A percentile compares a stretch with the other conserved stretches of the same genome.
These are phyloP conservation scores for Neonectria neomacrospora DNA, from an alignment of 2,329 filamentous ascomycete species.

Conservation along the genomic window DNA sequence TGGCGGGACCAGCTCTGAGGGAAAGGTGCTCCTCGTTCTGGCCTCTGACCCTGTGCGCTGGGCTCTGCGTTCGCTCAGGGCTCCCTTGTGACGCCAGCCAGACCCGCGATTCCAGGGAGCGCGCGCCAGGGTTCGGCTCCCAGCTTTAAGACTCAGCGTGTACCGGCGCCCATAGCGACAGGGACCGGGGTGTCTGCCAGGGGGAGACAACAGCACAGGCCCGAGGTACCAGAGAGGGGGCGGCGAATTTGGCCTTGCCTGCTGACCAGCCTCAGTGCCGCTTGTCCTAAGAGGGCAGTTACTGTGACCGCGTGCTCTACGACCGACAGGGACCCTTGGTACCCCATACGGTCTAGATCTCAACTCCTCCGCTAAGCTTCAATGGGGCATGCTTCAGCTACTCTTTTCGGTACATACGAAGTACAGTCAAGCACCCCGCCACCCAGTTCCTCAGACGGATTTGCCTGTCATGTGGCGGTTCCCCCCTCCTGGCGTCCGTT, in stretches of 20 bases:
- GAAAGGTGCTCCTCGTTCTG: not conserved
- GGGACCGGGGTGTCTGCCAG: slow-evolving; percentile 41
- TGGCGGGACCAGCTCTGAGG: not conserved
- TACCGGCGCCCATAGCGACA: slow-evolving; percentile 29
- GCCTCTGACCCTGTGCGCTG: slow-evolving; percentile 5
- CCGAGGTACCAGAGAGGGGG: slow-evolving; percentile 43
- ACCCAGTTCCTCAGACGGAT: slow-evolving; percentile 12
- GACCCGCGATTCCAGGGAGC: slow-evolving; percentile 29
- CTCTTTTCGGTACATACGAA: slow-evolving; percentile 26
- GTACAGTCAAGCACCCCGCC: slow-evolving; percentile 22
- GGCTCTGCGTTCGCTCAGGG: slow-evolving; percentile 10
- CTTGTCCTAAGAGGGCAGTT: slow-evolving; percentile 42
- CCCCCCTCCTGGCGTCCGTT: slow-evolving; percentile 33
- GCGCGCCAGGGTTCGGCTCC: slow-evolving; percentile 31
- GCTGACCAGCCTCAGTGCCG: slow-evolving; percentile 41
- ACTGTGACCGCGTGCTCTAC: slow-evolving; percentile 36
- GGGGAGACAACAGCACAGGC: slow-evolving; percentile 40
- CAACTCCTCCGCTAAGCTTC: not conserved
- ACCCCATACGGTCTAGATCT: slow-evolving; percentile 28
- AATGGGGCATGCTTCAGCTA: slow-evolving; percentile 26
- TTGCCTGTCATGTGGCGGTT: slow-evolving; percentile 29
- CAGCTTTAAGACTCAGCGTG: slow-evolving; percentile 36
- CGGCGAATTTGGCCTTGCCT: slow-evolving; percentile 43
- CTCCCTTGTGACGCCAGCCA: slow-evolving; percentile 28
- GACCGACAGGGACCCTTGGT: slow-evolving; percentile 25